Base-by-base conservation (phyloP, 306 rosid genomes). In the Rosa lucieae region DNA sequence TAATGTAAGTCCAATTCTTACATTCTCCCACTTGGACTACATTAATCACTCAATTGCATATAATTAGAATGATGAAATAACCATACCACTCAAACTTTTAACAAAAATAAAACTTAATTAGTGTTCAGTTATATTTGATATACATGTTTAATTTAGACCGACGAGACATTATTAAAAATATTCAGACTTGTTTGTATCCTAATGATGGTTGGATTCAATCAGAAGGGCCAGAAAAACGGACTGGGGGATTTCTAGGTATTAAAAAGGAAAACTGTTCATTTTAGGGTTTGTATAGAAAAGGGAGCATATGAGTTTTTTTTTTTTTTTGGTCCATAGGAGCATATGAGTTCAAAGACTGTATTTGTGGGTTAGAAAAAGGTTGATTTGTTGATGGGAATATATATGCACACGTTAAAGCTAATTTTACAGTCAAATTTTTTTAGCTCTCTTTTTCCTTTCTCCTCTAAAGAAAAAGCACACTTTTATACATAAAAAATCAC, bases 351-450 rank as follows among this genome's bases (percentile, higher is more conserved):
- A 82, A 83, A 70, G 84, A 67, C 79, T 82, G 75, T 85, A 61
- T 72, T 83, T 77, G 81, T 32, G 76, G 67, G 77, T 83, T 79
- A 77, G 76, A 82, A 86, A 87, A 80, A 43, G 11, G n/a, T 9
- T 80, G 84, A 78, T 81, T 82, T 83, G 88, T 76, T 85, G 90
- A 88, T 86, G 80, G 91, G 87, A 82, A 88, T 72, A 86, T 87
- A 89, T 75, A 85, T 84, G 90, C 92, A 87, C 83, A 85, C 88
- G 90, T 78, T 85, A 88, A 86, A 86, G 89, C 74, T 56, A n/a
- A 78, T 56, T 78, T 82, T 82, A 70, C 48, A 77, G 67, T 77
- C 75, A 47, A 62, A 73, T 71, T 72, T 69, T 79, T 18, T 67
- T 8, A 77, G 78, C 70, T 77, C 74, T 8, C 40, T 75, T 55